A percentile compares a stretch with the other conserved stretches of the same genome.
Evolutionary conservation across 176 grass and related monocot genomes (phyloP).

Genomic region (Ampelocalamus luodianensis): DNA sequence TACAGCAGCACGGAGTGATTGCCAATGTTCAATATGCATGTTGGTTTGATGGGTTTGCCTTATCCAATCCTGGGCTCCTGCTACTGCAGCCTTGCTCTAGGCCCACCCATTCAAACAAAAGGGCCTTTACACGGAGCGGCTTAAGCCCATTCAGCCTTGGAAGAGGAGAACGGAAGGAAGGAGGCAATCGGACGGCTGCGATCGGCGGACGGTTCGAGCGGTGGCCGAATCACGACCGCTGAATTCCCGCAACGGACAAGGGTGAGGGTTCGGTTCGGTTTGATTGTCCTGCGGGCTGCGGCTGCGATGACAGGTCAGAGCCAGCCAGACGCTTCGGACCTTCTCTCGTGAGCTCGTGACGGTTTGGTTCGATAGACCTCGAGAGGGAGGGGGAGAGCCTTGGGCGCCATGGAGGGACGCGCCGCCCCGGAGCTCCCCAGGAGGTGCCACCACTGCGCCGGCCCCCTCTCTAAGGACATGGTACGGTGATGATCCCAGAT

Average conservation of each 20-base stretch:
- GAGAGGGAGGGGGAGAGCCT: not conserved
- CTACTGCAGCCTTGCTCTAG: no score
- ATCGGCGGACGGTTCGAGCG: no score
- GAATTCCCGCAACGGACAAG: not conserved
- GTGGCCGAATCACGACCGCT: conserved; percentile 21
- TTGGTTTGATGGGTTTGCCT: no score
- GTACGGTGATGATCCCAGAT: conserved; percentile 25
- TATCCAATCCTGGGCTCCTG: no score
- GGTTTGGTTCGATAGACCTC: not conserved
- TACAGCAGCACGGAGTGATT: no score
- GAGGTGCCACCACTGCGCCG: conserved; percentile 62
- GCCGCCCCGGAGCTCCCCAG: conserved; percentile 11
- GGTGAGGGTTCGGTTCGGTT: conserved; percentile 31
- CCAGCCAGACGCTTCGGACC: not conserved
- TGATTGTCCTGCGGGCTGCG: no score
- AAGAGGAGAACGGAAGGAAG: not conserved
- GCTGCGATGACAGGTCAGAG: not conserved
- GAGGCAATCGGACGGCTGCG: conserved; percentile 26
- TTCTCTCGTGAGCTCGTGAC: conserved; percentile 12
- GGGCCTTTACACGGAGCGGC: not conserved
- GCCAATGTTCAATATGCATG: no score
- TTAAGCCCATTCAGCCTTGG: not conserved
- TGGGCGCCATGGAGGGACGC: conserved; percentile 36
- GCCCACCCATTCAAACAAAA: not conserved
- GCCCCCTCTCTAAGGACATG: conserved; percentile 90